phyloP scores from a whole-genome alignment of 2,329 filamentous ascomycete species.

The Aspergillus luchuensis region DNA sequence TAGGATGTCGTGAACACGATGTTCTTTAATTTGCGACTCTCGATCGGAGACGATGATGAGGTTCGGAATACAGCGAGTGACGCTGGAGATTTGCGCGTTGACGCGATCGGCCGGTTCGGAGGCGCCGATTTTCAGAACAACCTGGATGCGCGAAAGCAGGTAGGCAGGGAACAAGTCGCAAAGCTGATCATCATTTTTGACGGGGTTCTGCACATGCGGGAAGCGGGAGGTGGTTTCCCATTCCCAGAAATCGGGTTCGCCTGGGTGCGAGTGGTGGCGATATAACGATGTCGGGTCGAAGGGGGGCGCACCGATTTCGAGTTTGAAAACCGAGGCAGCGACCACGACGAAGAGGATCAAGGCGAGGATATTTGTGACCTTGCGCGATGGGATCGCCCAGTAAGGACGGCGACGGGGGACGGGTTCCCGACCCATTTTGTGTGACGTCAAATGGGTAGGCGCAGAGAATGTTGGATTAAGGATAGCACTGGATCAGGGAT shows the following conservation, averaged over 20 bases:
- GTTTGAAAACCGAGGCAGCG: conserved; percentile 10
- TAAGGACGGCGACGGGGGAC: neutral
- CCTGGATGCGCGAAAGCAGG: conserved; percentile 47
- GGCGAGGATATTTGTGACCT: conserved; percentile 8
- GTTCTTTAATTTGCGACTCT: conserved; percentile 49
- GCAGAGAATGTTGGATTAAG: no score
- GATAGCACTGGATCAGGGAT: no score
- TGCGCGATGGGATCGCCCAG: conserved; percentile 3
- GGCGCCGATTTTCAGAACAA: conserved; percentile 54
- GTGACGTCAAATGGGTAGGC: no score
- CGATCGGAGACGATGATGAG: conserved; percentile 57
- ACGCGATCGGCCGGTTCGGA: conserved; percentile 46
- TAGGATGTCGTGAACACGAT: conserved; percentile 50
- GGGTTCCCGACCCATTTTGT: conserved; percentile 2
- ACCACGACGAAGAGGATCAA: conserved; percentile 9
- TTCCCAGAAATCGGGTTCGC: conserved; percentile 22
- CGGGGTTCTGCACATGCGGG: neutral
- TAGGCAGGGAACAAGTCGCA: conserved; percentile 36
- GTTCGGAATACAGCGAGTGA: conserved; percentile 54
- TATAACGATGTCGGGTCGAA: conserved; percentile 12
- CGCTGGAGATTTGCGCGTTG: conserved; percentile 54
- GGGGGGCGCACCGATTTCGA: conserved; percentile 1
- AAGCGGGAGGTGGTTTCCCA: conserved; percentile 28
- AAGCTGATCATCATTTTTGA: conserved; percentile 8
- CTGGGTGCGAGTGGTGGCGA: conserved; percentile 1